phyloP scores from a whole-genome alignment of 768 basidiomycete species.

The Naematelia encephala region DNA sequence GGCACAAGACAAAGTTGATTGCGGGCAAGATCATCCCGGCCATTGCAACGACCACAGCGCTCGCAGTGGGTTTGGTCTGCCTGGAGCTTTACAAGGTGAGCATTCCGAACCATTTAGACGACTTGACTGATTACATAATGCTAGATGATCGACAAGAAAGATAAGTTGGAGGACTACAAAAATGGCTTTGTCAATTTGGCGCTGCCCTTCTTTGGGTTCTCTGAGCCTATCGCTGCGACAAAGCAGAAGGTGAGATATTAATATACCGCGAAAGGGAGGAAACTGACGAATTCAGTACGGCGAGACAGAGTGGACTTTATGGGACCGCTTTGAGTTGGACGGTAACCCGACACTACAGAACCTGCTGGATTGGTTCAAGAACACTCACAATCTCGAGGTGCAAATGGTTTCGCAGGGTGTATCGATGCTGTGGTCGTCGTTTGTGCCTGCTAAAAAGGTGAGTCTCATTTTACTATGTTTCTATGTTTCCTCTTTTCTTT shows the following conservation, averaged over 20 bases:
- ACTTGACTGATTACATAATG: conserved; percentile 6
- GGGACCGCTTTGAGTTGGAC: conserved; percentile 93
- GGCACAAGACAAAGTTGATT: conserved; percentile 85
- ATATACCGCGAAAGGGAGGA: background rate
- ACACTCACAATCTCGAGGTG: conserved; percentile 77
- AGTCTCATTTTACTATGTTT: conserved; percentile 21
- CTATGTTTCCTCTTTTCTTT: no score
- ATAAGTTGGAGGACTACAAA: conserved; percentile 89
- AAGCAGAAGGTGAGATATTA: conserved; percentile 64
- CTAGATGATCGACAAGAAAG: conserved; percentile 93
- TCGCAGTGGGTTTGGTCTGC: conserved; percentile 93
- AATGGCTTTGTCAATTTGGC: conserved; percentile 98
- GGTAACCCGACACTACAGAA: conserved; percentile 84
- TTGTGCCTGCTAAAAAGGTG: conserved; percentile 90
- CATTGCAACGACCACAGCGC: conserved; percentile 95
- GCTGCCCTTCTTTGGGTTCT: conserved; percentile 97
- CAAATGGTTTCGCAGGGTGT: conserved; percentile 97
- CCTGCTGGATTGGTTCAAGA: conserved; percentile 77
- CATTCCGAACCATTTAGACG: background rate
- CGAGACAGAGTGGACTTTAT: conserved; percentile 88
- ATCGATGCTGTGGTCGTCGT: conserved; percentile 96
- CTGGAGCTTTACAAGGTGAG: conserved; percentile 92
- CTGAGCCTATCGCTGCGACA: conserved; percentile 84
- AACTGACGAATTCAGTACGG: conserved; percentile 58
- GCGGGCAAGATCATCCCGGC: conserved; percentile 99